phyloP scores from a whole-genome alignment of 75 land plant genomes.

The Cryptomeria japonica region DNA sequence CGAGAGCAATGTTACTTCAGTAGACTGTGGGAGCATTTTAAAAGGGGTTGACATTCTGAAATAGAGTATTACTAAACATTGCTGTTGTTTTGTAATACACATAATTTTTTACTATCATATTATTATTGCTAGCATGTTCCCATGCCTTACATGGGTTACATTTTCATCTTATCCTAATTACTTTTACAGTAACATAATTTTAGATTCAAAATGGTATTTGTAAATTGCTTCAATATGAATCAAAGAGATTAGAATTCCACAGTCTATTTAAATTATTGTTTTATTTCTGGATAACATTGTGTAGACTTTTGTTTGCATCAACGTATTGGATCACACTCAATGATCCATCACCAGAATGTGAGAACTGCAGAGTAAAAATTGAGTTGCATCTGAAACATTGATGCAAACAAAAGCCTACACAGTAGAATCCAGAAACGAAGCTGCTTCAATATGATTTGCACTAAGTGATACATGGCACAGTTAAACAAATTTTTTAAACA shows the following conservation, averaged over 20 bases:
- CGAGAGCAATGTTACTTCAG: constrained; percentile 8
- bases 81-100: neutral
- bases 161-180: neutral
- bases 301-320: too few relatives aligned
- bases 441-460: neutral
- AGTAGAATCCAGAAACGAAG: too few relatives aligned
- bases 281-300: too few relatives aligned
- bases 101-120: neutral
- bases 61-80: neutral
- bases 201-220: neutral
- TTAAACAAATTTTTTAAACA: neutral
- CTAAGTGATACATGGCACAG: neutral
- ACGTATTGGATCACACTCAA: too few relatives aligned
- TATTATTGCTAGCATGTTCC: neutral
- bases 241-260: too few relatives aligned
- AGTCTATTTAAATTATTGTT: too few relatives aligned
- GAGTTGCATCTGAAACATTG: too few relatives aligned
- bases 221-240: neutral
- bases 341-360: too few relatives aligned
- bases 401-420: too few relatives aligned
- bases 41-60: neutral
- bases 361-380: too few relatives aligned
- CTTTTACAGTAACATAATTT: neutral
- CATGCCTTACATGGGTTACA: neutral
- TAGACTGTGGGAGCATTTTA: neutral